Conservation (phyloP, 179 eudicot genomes). For the Carnegiea gigantea region DNA sequence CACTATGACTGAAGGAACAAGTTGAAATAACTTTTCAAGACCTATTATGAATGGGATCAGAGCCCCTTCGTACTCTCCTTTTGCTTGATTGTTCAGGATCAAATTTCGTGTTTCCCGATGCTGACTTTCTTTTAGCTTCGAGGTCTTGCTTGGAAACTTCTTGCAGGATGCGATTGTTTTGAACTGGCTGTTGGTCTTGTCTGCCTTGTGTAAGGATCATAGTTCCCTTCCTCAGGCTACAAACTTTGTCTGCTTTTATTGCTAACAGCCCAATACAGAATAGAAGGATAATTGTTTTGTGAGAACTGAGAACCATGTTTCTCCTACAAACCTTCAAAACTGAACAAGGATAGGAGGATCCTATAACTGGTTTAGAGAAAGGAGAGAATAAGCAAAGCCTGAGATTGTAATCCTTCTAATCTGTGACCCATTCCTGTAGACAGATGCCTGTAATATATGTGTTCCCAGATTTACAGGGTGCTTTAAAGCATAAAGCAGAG, state of each 20-base stretch:
- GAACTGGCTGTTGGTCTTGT: conserved; percentile 23
- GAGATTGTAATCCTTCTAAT: conserved; percentile 37
- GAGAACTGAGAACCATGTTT: conserved; percentile 42
- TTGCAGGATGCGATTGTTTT: conserved; percentile 36
- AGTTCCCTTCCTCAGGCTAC: conserved; percentile 46
- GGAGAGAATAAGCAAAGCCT: conserved; percentile 36
- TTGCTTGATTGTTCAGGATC: conserved; percentile 62
- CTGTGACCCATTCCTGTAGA: conserved; percentile 50
- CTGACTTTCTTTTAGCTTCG: conserved; percentile 33
- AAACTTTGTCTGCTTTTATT: conserved; percentile 44
- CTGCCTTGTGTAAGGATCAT: conserved; percentile 38
- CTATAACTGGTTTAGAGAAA: conserved; percentile 23
- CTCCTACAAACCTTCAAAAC: conserved; percentile 20
- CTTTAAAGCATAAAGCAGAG: conserved; percentile 62
- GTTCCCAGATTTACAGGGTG: conserved; percentile 40
- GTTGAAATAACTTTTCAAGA: conserved; percentile 27
- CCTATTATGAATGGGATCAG: conserved; percentile 80
- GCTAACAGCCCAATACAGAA: conserved; percentile 57
- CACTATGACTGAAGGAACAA: conserved; percentile 28
- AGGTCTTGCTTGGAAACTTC: conserved; percentile 39
- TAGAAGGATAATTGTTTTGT: conserved; percentile 45
- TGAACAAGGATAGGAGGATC: conserved; percentile 18
- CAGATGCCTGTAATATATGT: conserved; percentile 43
- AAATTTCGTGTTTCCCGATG: conserved; percentile 44
- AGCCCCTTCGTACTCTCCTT: conserved; percentile 70